A percentile compares a stretch with the other conserved stretches of the same genome.
phyloP scores from a whole-genome alignment of 805 yeast genomes.

The Candida schatavii region DNA sequence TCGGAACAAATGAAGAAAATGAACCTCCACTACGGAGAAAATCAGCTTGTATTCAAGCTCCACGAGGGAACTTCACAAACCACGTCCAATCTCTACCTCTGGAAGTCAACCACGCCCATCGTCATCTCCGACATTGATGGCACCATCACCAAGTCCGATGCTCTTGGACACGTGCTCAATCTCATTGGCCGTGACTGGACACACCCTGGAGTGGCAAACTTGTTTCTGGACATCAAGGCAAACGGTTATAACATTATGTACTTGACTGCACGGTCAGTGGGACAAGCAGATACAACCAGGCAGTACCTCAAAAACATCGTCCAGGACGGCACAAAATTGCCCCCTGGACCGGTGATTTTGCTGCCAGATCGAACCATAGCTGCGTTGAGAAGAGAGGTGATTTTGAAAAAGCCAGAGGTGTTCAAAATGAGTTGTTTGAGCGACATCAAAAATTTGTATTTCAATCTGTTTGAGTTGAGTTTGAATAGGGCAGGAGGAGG shows the following conservation, averaged over 20 bases:
- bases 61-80: slow-evolving; percentile 80
- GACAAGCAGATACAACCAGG: slow-evolving; percentile 90
- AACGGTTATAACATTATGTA: slow-evolving; percentile 95
- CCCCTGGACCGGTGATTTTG: slow-evolving; percentile 88
- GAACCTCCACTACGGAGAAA: slow-evolving; percentile 73
- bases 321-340: slow-evolving; percentile 71
- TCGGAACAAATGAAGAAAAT: slow-evolving; percentile 81
- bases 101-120: slow-evolving; percentile 83
- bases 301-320: slow-evolving; percentile 73
- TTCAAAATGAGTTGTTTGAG: slow-evolving; percentile 95
- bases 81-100: slow-evolving; percentile 68
- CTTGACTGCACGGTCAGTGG: slow-evolving; percentile 91
- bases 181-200: slow-evolving; percentile 98
- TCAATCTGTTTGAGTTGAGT: slow-evolving; percentile 11
- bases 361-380: slow-evolving; percentile 97
- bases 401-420: slow-evolving; percentile 94
- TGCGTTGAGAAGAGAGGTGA: slow-evolving; percentile 87
- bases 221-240: slow-evolving; percentile 78
- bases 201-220: slow-evolving; percentile 89
- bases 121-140: slow-evolving; percentile 98
- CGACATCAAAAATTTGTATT: slow-evolving; percentile 76
- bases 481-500: slow-evolving; percentile 1
- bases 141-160: slow-evolving; percentile 96
- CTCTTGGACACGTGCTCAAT: slow-evolving; percentile 91
- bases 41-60: slow-evolving; percentile 74